Base-by-base conservation (phyloP, 2,329 filamentous ascomycete species). In the Colletotrichum abscissum region DNA sequence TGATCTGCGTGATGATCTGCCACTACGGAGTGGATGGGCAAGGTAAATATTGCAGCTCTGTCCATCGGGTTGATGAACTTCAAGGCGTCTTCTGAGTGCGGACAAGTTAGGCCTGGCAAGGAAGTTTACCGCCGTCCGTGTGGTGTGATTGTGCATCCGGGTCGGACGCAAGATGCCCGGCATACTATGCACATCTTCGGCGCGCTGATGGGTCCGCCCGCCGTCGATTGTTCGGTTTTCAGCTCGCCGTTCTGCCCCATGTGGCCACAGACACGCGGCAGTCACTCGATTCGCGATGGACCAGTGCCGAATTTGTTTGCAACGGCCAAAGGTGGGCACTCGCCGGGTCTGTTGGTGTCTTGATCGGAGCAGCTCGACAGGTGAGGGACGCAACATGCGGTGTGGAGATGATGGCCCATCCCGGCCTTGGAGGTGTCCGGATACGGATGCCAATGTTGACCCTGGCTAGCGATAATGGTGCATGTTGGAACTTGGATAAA, bases 151-250 rank as follows among this genome's bases (percentile, higher is more conserved):
- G 28, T 46, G 58, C 46, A 54, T 63, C 52, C 22, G 52, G 11
- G 12, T 68, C 28, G 58, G 38, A 14, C 49, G 69, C 54, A 14
- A 57, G 49, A 16, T 22, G 5, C 24, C 69, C 49, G 64, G 65
- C 30, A 30, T 38, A 22, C 14, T 38, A 2, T 62, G 57, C 57
- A 24, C 56, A 22, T 38, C 22, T 22, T 30, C 49, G 49, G 57
- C 30, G 26, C 19, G 14, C 16, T 7, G 38, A 11, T 8, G 24
- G 42, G 30, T 59, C 38, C 14, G 62, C 14, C 12, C 14, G 42
- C n/a, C n/a, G 54, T 24, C 28, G 28, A 16, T 16, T 57, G 28
- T 22, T 26, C 35, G 63, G 14, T 58, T 6, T 33, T 28, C 28
- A 52, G 33, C 12, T 2, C 28, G 54, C 35, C 22, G 52, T 72